These are phyloP conservation scores for Colletotrichum navitas DNA, from an alignment of 2,329 filamentous ascomycete species.

Conservation along the genomic window DNA sequence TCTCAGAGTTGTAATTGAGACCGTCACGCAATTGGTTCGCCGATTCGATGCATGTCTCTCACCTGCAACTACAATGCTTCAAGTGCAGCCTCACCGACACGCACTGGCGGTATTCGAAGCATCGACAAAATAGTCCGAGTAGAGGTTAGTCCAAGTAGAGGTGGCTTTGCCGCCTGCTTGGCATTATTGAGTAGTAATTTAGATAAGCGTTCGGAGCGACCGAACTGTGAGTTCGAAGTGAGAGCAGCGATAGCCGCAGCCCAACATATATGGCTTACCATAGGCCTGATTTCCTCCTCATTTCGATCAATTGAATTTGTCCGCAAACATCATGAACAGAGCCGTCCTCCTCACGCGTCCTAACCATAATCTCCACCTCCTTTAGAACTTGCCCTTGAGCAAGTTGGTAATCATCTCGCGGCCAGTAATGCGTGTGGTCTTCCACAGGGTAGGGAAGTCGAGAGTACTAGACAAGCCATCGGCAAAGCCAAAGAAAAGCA, in stretches of 20 bases:
- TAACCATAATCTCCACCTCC: not conserved
- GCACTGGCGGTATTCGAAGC: not conserved
- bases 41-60: conserved; percentile 26
- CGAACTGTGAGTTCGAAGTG: not conserved
- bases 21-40: conserved; percentile 23
- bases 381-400: conserved; percentile 77
- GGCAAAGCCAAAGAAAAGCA: conserved; percentile 91
- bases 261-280: not conserved
- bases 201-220: conserved; percentile 11
- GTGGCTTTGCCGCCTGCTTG: conserved; percentile 8
- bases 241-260: conserved; percentile 8
- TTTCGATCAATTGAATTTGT: not conserved
- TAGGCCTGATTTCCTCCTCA: not conserved
- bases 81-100: too few relatives aligned
- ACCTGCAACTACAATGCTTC: conserved; percentile 17
- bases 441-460: conserved; percentile 87
- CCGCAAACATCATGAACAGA: not conserved
- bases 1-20: not conserved
- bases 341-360: not conserved
- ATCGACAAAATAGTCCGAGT: not conserved
- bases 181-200: conserved; percentile 29
- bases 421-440: conserved; percentile 79
- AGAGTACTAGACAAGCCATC: conserved; percentile 85
- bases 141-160: not conserved
- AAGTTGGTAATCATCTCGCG: conserved; percentile 83